These are phyloP conservation scores for Nissolia schottii DNA, from an alignment of 306 rosid species.

Conservation along the genomic window DNA sequence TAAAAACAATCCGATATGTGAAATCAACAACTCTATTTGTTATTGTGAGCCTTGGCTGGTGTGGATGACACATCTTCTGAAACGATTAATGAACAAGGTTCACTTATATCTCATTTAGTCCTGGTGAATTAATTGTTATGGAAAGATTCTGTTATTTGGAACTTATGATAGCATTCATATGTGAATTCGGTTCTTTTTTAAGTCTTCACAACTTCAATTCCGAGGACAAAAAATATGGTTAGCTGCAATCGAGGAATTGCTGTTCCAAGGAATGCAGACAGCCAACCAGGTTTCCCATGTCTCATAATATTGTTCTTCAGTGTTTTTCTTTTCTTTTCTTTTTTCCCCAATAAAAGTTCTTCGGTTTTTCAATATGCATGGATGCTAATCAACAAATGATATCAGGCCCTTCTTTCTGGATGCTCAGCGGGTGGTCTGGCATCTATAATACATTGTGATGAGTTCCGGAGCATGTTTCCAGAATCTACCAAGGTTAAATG, in stretches of 20 bases:
- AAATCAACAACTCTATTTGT: neutral
- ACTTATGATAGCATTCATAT: neutral
- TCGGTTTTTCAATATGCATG: neutral
- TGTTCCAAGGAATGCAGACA: constrained; percentile 76
- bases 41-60: neutral
- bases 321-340: no score
- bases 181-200: constrained; percentile 22
- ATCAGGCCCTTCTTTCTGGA: constrained; percentile 88
- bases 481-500: constrained; percentile 69
- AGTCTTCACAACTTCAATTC: constrained; percentile 69
- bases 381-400: neutral
- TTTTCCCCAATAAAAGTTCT: no score
- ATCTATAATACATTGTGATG: constrained; percentile 84
- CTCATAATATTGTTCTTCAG: neutral
- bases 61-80: neutral
- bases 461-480: constrained; percentile 56
- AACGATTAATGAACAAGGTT: neutral
- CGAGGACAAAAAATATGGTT: constrained; percentile 89
- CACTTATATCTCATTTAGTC: neutral
- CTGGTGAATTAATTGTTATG: neutral
- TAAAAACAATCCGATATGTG: neutral
- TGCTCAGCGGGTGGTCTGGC: constrained; percentile 97
- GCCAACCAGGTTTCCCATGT: constrained; percentile 54
- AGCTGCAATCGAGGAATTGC: constrained; percentile 75
- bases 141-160: neutral